Evolutionary conservation across 1,284 basidiomycete species (phyloP).

Genomic region (Ganoderma sinense): DNA sequence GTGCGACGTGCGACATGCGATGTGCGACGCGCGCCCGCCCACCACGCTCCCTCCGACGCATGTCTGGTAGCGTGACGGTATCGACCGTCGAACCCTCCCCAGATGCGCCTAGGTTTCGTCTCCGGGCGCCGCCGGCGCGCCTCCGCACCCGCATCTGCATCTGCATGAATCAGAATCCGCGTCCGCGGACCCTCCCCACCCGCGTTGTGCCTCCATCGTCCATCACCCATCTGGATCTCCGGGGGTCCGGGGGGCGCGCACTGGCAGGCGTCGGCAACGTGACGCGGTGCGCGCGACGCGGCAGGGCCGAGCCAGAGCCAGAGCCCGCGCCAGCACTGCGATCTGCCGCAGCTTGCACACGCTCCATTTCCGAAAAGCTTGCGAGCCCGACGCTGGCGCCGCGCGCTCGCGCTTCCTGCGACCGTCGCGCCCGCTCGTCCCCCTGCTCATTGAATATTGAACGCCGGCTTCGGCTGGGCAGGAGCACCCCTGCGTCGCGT

Average conservation of each 20-base stretch:
- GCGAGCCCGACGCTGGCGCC: neutral
- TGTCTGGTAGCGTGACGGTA: neutral
- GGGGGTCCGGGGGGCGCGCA: neutral
- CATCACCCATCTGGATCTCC: neutral
- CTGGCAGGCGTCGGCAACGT: neutral
- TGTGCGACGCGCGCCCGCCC: too few relatives aligned
- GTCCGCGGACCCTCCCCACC: neutral
- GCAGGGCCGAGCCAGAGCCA: neutral
- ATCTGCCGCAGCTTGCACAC: slow-evolving; percentile 1
- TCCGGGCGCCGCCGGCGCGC: neutral
- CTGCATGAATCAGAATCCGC: too few relatives aligned
- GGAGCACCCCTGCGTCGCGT: neutral
- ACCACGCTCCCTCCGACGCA: neutral
- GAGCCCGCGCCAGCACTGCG: neutral
- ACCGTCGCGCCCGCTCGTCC: neutral
- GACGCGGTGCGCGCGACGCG: neutral
- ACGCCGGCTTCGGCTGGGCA: neutral
- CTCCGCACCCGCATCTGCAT: neutral
- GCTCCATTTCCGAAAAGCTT: neutral
- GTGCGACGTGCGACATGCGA: neutral
- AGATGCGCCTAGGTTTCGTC: neutral
- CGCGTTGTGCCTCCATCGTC: too few relatives aligned
- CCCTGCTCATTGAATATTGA: neutral
- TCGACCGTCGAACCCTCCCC: neutral
- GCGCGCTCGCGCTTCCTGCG: neutral